A percentile compares a stretch with the other conserved stretches of the same genome.
These are phyloP conservation scores for Trifolium subterraneum DNA, from an alignment of 306 rosid genomes.

Conservation along the genomic window DNA sequence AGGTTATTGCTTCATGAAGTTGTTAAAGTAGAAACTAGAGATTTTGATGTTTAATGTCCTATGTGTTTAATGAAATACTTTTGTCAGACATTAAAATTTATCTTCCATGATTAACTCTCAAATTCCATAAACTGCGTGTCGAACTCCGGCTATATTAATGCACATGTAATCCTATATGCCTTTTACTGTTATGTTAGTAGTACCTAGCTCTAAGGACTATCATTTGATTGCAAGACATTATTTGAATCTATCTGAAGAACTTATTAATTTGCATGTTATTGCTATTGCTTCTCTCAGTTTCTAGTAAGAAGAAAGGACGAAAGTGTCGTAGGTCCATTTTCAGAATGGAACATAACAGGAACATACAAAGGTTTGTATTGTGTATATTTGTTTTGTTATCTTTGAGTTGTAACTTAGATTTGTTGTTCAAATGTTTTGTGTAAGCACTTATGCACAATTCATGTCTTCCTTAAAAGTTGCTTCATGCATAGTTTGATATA, in stretches of 20 bases:
- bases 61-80: no score
- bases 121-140: no score
- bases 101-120: no score
- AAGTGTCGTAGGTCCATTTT: constrained; percentile 72
- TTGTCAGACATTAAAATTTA: no score
- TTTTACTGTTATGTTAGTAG: constrained; percentile 15
- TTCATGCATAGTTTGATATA: background rate
- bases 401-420: background rate
- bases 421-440: background rate
- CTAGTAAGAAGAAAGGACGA: constrained; percentile 72
- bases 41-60: no score
- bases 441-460: background rate
- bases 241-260: constrained; percentile 33
- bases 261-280: constrained; percentile 30
- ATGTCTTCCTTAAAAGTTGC: background rate
- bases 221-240: constrained; percentile 23
- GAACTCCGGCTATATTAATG: background rate
- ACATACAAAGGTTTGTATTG: constrained; percentile 82
- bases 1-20: no score
- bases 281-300: constrained; percentile 64
- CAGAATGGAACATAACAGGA: constrained; percentile 93
- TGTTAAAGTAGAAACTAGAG: no score
- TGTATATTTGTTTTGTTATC: constrained; percentile 21
- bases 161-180: background rate
- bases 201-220: constrained; percentile 21